phyloP scores from a whole-genome alignment of 1,139 yeast genomes.

The Sugiyamaella xylanicola region DNA sequence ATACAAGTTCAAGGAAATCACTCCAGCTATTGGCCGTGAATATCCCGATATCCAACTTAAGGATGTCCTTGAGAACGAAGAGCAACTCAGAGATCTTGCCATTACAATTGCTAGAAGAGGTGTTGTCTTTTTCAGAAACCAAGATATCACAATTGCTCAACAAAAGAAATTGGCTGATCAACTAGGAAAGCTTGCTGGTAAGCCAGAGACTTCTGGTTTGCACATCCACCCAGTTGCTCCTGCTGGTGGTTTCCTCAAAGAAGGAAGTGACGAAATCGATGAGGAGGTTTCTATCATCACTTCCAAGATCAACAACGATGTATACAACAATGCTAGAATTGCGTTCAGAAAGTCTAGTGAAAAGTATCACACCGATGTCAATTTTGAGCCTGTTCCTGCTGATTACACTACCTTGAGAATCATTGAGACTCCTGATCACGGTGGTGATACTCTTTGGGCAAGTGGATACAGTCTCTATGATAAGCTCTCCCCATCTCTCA shows the following conservation, averaged over 20 bases:
- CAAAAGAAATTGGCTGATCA: conserved; percentile 56
- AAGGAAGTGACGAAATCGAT: conserved; percentile 24
- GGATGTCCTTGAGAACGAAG: conserved; percentile 52
- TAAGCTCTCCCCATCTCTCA: conserved; percentile 48
- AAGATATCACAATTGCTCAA: conserved; percentile 57
- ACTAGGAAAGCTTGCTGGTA: conserved; percentile 68
- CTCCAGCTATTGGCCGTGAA: conserved; percentile 39
- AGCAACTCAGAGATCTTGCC: conserved; percentile 56
- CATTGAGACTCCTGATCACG: conserved; percentile 48
- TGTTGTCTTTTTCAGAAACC: conserved; percentile 65
- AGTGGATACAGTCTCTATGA: conserved; percentile 53
- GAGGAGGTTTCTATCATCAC: conserved; percentile 34
- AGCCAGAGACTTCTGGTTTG: conserved; percentile 68
- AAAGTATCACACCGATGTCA: conserved; percentile 52
- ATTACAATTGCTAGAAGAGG: conserved; percentile 64
- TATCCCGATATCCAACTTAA: conserved; percentile 43
- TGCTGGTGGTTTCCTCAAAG: conserved; percentile 35
- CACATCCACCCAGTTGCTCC: conserved; percentile 44
- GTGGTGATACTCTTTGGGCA: conserved; percentile 54
- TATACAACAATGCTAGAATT: conserved; percentile 25
- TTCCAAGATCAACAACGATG: conserved; percentile 32
- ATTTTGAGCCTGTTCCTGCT: conserved; percentile 51
- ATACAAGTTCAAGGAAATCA: conserved; percentile 34
- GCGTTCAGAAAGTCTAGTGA: conserved; percentile 17
- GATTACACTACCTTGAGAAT: conserved; percentile 50